phyloP scores from a whole-genome alignment of 768 basidiomycete species.

The Collybiopsis luxurians region DNA sequence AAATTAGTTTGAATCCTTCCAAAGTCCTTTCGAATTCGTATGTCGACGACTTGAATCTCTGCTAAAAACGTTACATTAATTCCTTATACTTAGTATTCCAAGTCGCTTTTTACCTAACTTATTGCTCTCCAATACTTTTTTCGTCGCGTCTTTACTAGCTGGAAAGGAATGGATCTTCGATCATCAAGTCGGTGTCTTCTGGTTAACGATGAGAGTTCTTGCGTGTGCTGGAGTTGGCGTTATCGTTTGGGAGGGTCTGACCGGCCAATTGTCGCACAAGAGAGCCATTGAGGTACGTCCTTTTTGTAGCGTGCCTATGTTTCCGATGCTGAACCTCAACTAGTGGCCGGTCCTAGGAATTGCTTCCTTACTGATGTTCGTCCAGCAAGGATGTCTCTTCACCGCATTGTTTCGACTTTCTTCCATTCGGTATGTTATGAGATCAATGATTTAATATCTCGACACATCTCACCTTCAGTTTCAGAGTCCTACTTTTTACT shows the following conservation, averaged over 20 bases:
- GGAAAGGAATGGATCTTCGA: slow-evolving; percentile 67
- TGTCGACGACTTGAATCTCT: slow-evolving; percentile 8
- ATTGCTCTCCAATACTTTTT: slow-evolving; percentile 58
- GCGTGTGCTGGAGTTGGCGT: slow-evolving; percentile 70
- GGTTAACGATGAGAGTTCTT: slow-evolving; percentile 72
- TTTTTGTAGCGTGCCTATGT: not conserved
- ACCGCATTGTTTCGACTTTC: slow-evolving; percentile 68
- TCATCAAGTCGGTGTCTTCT: slow-evolving; percentile 69
- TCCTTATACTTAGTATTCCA: slow-evolving; percentile 41
- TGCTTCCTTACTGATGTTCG: slow-evolving; percentile 62
- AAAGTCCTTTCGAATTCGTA: slow-evolving; percentile 26
- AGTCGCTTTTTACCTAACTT: slow-evolving; percentile 53
- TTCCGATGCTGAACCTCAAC: not conserved
- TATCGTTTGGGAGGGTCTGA: slow-evolving; percentile 56
- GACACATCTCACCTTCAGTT: slow-evolving; percentile 4
- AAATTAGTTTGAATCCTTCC: slow-evolving; percentile 58
- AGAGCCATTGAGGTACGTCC: slow-evolving; percentile 57
- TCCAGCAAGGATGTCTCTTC: slow-evolving; percentile 67
- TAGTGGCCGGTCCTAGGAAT: slow-evolving; percentile 74
- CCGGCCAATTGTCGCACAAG: slow-evolving; percentile 51
- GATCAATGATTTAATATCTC: not conserved
- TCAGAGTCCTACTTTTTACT: slow-evolving; percentile 64
- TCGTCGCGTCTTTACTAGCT: slow-evolving; percentile 59
- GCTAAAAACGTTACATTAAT: slow-evolving; percentile 15
- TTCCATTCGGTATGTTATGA: slow-evolving; percentile 54